Conservation (phyloP, 192 early-diverging fungal genomes). For the Linnemannia schmuckeri region DNA sequence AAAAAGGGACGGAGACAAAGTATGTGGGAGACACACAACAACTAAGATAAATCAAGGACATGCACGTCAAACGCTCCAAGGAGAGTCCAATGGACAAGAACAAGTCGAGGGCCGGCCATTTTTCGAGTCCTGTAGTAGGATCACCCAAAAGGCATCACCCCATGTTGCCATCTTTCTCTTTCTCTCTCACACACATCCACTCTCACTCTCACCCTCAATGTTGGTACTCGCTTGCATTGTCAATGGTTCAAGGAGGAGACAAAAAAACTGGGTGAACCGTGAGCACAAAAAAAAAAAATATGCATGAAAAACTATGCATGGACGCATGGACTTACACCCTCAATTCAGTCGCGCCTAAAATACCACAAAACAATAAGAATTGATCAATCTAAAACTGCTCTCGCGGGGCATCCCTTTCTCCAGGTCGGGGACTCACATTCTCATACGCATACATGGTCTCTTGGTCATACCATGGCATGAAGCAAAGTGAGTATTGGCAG, state of each 20-base stretch:
- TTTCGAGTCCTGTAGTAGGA: neutral
- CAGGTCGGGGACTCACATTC: too few relatives aligned
- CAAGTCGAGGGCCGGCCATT: neutral
- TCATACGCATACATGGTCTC: too few relatives aligned
- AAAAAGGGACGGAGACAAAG: constrained; percentile 9
- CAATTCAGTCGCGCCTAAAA: neutral
- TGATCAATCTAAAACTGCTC: too few relatives aligned
- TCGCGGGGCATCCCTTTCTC: too few relatives aligned
- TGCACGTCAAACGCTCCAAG: neutral
- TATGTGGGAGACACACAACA: neutral
- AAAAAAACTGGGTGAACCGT: neutral
- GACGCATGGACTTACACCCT: neutral
- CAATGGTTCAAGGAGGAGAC: too few relatives aligned
- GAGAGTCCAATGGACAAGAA: constrained; percentile 2
- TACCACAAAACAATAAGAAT: neutral
- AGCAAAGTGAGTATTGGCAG: too few relatives aligned
- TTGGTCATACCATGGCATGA: too few relatives aligned
- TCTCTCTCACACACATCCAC: too few relatives aligned
- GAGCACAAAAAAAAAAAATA: neutral
- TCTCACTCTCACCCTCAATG: too few relatives aligned
- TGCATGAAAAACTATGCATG: neutral
- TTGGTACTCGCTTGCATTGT: too few relatives aligned
- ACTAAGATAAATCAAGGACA: neutral
- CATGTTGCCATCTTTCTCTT: neutral
- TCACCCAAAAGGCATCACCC: neutral